Evolutionary conservation across 2,329 filamentous ascomycete species (phyloP).

Genomic region (Pseudogymnoascus sp.): DNA sequence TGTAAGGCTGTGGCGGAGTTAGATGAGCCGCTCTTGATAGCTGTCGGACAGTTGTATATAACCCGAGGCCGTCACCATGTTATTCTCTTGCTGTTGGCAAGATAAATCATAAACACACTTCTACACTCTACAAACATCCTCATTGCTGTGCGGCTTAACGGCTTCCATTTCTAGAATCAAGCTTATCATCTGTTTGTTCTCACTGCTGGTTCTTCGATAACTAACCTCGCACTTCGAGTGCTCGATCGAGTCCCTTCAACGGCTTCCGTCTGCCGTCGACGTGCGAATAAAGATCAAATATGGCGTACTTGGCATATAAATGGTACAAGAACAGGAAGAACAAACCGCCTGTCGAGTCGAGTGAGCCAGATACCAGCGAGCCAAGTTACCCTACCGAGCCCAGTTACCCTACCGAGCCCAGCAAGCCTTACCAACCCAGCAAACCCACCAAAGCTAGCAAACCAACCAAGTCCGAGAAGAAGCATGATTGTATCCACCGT

Average conservation of each 20-base stretch:
- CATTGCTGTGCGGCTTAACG: background rate
- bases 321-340: background rate
- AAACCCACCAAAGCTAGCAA: background rate
- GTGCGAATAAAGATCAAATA: background rate
- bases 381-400: background rate
- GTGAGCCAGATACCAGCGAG: background rate
- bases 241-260: background rate
- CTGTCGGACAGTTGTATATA: background rate
- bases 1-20: background rate
- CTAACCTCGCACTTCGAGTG: background rate
- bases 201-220: background rate
- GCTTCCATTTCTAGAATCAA: background rate
- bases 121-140: background rate
- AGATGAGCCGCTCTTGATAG: background rate
- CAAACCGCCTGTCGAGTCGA: background rate
- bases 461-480: background rate
- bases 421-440: background rate
- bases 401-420: background rate
- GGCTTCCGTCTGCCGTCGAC: background rate
- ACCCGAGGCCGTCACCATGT: background rate
- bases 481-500: background rate
- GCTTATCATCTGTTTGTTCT: background rate
- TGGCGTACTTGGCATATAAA: background rate
- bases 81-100: background rate
- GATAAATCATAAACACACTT: background rate